Evolutionary conservation across 352 stramenopile genomes (phyloP).

Genomic region (Globisporangium paddicum): DNA sequence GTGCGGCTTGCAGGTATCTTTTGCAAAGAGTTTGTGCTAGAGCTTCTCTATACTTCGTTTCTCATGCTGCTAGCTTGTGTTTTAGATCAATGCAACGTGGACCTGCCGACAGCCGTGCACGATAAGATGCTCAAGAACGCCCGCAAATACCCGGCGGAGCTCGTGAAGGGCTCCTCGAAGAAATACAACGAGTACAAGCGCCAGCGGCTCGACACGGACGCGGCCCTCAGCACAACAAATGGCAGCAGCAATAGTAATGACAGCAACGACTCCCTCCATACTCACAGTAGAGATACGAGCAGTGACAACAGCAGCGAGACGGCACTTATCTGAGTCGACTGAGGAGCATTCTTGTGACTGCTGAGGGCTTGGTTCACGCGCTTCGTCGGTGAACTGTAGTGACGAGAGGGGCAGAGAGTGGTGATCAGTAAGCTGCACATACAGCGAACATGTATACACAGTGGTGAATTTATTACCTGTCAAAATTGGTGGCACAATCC

Average conservation of each 20-base stretch:
- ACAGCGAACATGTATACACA: too few species aligned
- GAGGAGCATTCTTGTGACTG: neutral
- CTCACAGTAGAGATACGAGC: neutral
- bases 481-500: neutral
- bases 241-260: neutral
- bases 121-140: conserved; percentile 93
- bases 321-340: conserved; percentile 1
- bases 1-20: conserved; percentile 84
- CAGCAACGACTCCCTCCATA: neutral
- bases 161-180: conserved; percentile 57
- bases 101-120: conserved; percentile 83
- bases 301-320: conserved; percentile 7
- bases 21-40: neutral
- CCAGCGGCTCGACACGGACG: conserved; percentile 33
- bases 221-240: too few species aligned
- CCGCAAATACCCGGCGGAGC: conserved; percentile 73
- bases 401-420: too few species aligned
- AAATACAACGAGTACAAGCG: conserved; percentile 84
- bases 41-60: neutral
- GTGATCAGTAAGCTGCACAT: neutral
- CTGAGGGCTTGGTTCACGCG: neutral
- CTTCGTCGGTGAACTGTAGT: neutral
- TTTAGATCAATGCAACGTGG: conserved; percentile 87
- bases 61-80: neutral
- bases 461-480: neutral